Conservation (phyloP, 768 basidiomycete genomes). For the Leccinum olivaceopallidum region DNA sequence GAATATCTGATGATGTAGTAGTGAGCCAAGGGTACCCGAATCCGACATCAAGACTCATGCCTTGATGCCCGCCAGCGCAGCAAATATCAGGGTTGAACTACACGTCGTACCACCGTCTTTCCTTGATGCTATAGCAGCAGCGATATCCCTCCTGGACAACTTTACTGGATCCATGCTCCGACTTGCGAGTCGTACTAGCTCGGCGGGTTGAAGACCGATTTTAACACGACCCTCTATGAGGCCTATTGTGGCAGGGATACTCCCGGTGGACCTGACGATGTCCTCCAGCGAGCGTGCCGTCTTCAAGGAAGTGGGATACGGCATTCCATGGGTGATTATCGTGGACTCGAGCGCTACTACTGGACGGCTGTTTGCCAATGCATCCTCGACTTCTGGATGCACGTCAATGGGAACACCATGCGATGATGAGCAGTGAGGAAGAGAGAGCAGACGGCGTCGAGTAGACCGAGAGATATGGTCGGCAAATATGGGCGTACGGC, state of each 20-base stretch:
- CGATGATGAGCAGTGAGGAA: background rate
- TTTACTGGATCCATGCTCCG: conserved; percentile 51
- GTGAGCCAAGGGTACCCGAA: conserved; percentile 10
- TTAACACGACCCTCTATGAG: conserved; percentile 82
- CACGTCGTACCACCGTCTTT: conserved; percentile 83
- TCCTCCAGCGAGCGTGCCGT: conserved; percentile 71
- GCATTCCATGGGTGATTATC: conserved; percentile 91
- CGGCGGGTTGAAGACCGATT: conserved; percentile 67
- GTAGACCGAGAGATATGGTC: conserved; percentile 4
- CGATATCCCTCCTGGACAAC: conserved; percentile 81
- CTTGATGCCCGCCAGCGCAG: conserved; percentile 86
- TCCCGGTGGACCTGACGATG: conserved; percentile 71
- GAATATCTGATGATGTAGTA: conserved; percentile 57
- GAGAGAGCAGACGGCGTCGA: conserved; percentile 9
- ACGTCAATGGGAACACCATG: conserved; percentile 55
- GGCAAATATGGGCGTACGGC: conserved; percentile 1
- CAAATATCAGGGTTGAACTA: conserved; percentile 71
- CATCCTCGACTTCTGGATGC: conserved; percentile 83
- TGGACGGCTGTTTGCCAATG: conserved; percentile 60
- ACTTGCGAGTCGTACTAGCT: conserved; percentile 72
- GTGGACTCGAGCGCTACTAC: conserved; percentile 93
- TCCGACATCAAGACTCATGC: conserved; percentile 32
- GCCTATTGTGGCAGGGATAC: conserved; percentile 91
- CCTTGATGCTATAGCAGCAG: conserved; percentile 64
- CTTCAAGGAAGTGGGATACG: conserved; percentile 73